phyloP scores from a whole-genome alignment of 140 eudicot species.

The Stevia rebaudiana region DNA sequence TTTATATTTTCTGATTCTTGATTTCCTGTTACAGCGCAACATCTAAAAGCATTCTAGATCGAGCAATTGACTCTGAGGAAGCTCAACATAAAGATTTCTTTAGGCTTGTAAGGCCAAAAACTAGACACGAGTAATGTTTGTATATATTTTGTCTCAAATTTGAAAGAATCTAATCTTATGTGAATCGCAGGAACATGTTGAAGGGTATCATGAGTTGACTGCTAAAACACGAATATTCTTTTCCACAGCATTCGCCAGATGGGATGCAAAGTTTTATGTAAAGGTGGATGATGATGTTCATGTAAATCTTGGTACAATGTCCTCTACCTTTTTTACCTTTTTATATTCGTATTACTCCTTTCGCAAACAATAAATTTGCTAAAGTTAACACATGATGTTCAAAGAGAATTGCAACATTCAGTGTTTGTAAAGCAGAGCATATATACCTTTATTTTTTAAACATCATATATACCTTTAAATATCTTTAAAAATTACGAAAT shows the following conservation, averaged over 20 bases:
- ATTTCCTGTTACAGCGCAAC: constrained; percentile 54
- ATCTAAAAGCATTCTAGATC: constrained; percentile 85
- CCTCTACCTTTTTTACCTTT: background rate
- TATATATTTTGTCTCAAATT: constrained; percentile 3
- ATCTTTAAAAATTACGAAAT: background rate
- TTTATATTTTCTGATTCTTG: background rate
- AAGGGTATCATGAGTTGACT: constrained; percentile 63
- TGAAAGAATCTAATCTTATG: constrained; percentile 9
- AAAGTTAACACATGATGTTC: background rate
- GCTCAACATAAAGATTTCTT: constrained; percentile 95
- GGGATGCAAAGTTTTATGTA: constrained; percentile 68
- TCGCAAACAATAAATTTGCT: background rate
- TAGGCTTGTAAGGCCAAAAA: constrained; percentile 41
- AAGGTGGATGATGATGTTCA: constrained; percentile 70
- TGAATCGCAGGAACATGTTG: constrained; percentile 47
- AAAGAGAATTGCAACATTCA: background rate
- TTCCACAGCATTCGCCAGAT: constrained; percentile 55
- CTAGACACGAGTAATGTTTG: background rate
- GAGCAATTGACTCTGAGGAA: constrained; percentile 95
- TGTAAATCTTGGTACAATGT: constrained; percentile 52
- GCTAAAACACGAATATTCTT: constrained; percentile 57
- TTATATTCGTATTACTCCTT: background rate
- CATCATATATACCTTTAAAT: background rate
- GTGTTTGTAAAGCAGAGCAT: background rate
- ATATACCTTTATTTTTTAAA: too few species aligned